phyloP scores from a whole-genome alignment of 345 rosid species.

The Eutrema yunnanense region DNA sequence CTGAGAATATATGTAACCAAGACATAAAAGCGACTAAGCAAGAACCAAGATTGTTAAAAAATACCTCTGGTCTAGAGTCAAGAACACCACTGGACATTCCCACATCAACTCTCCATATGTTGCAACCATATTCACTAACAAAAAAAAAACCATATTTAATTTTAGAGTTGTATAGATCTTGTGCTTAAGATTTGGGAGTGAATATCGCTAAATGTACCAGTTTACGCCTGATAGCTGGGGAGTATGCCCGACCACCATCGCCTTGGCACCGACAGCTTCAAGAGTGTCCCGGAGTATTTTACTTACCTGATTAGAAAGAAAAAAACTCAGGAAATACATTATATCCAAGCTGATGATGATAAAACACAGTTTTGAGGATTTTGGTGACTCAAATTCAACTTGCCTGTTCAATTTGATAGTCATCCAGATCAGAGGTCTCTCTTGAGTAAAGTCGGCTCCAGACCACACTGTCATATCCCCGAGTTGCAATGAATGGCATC shows the following conservation, averaged over 20 bases:
- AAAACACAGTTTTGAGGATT: background rate
- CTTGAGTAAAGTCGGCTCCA: conserved; percentile 88
- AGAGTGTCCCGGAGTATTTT: conserved; percentile 61
- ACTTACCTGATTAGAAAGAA: conserved; percentile 44
- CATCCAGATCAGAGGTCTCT: conserved; percentile 54
- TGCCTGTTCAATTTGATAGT: conserved; percentile 64
- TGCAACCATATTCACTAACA: conserved; percentile 62
- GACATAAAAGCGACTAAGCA: background rate
- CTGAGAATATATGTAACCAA: background rate
- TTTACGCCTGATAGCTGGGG: conserved; percentile 79
- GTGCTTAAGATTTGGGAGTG: background rate
- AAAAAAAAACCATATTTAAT: background rate
- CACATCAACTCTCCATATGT: conserved; percentile 88
- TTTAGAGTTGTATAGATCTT: background rate
- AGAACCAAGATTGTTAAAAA: background rate
- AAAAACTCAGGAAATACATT: background rate
- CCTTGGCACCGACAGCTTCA: conserved; percentile 64
- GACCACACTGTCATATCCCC: conserved; percentile 83
- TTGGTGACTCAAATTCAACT: conserved; percentile 11
- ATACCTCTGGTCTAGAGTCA: conserved; percentile 88
- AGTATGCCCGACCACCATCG: conserved; percentile 97
- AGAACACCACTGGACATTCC: conserved; percentile 98
- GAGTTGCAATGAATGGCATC: conserved; percentile 73
- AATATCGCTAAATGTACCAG: conserved; percentile 43
- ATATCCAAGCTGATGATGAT: background rate